These are phyloP conservation scores for peach (Prunus persica) DNA, from an alignment of 306 rosid genomes.

Conservation along the genomic window Prunus_persica_NCBIv2 NC_034009.1:25059501-25060000, in stretches of 20 bases:
- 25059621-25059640: conserved; percentile 34
- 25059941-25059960: not conserved
- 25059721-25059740: not conserved
- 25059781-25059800: not conserved
- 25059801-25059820: not conserved
- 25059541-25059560: conserved; percentile 34
- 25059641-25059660: conserved; percentile 12
- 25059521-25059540: not conserved
- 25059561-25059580: conserved; percentile 37
- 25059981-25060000: not conserved
- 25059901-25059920: not conserved
- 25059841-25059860: not conserved
- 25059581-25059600: conserved; percentile 57
- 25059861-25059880: not conserved
- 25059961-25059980: not conserved
- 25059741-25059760: not conserved
- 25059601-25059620: conserved; percentile 31
- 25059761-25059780: not conserved
- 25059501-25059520: conserved; percentile 12
- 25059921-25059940: not conserved
- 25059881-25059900: not conserved
- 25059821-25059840: not conserved
- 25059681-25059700: no score
- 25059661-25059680: conserved; percentile 24
- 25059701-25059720: not conserved